These are phyloP conservation scores for Cymbopogon citratus DNA, from an alignment of 176 grass and related monocot genomes.

Conservation along the genomic window DNA sequence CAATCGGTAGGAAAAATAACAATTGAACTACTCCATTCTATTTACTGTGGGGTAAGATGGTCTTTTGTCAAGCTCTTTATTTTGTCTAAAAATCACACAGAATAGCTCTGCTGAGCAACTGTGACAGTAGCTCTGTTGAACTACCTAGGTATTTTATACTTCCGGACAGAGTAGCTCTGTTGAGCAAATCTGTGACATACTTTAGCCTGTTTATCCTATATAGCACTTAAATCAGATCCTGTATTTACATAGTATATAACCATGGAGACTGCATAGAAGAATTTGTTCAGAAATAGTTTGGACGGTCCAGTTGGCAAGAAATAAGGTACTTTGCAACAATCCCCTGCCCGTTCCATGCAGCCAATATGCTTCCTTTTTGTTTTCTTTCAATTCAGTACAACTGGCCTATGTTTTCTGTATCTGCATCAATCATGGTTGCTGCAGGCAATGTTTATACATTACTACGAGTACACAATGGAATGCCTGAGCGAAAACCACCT, in stretches of 20 bases:
- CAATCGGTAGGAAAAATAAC: no score
- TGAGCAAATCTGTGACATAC: background rate
- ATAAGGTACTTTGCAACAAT: slow-evolving; percentile 26
- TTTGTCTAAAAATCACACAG: no score
- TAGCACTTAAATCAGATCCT: background rate
- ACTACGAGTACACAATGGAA: slow-evolving; percentile 23
- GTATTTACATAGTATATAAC: background rate
- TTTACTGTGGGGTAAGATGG: no score
- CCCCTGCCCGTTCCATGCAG: slow-evolving; percentile 11
- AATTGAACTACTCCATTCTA: no score
- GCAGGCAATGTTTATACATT: slow-evolving; percentile 29
- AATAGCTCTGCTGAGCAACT: no score
- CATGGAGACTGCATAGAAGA: background rate
- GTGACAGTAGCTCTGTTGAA: no score
- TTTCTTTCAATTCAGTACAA: slow-evolving; percentile 17
- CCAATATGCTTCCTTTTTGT: slow-evolving; percentile 3
- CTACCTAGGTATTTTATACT: no score
- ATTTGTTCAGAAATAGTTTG: background rate
- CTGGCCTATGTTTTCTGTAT: slow-evolving; percentile 30
- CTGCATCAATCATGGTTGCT: slow-evolving; percentile 36
- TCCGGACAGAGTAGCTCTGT: no score
- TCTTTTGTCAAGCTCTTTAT: no score
- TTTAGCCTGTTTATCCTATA: background rate
- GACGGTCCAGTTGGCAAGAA: background rate
- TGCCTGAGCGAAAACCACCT: slow-evolving; percentile 19